Evolutionary conservation across 2,329 filamentous ascomycete genomes (phyloP), one percentile per base, ranked within the genome.

Genomic region (Pyricularia grisea): DNA sequence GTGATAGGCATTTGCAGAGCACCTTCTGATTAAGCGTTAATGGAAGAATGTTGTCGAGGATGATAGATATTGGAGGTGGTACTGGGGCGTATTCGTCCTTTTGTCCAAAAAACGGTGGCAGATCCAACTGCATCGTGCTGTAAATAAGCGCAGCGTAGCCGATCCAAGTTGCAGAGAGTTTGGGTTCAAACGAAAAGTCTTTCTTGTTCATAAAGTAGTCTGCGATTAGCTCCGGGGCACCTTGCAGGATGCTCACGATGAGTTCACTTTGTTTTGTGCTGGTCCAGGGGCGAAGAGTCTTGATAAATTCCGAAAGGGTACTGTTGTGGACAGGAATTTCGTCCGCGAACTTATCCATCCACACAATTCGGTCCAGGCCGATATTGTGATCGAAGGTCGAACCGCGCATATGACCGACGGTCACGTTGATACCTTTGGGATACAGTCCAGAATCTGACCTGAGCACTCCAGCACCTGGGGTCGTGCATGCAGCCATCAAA

Each of bases 81-180:
- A 89, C 81, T 23, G 82, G 79, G 28, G 88, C 87, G 71, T 88
- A 90, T 61, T 82, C 83, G 14, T 86, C 83, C 60, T 83, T 83
- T 73, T 89, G 87, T 14, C 93, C 93, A 75, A 94, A 92, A 70
- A 86, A 86, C 30, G 81, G 76, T 2, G 94, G 94, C 2, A 97
- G 82, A 1, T 90, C 88, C 50, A 96, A 81, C 69, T 90, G 86
- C 65, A 97, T 88, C 0, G 90, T 88, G 71, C 91, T 91, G 78
- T 96, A 97, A 5, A 99, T 80, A 71, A 98, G 92, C 0, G 93
- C 89, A 0, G 93, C 93, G 76, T 96, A 97, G 61, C 94, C 94
- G 73, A 98, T 92, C 95, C 95, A 99, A 0, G 93, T 95, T 64
- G 93, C 90, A 3, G 93, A 95, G 5, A 96, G 84, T 76, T 97